These are phyloP conservation scores for Prototheca stagnorum DNA, from an alignment of 163 green algal genomes.

Conservation along the genomic window DNA sequence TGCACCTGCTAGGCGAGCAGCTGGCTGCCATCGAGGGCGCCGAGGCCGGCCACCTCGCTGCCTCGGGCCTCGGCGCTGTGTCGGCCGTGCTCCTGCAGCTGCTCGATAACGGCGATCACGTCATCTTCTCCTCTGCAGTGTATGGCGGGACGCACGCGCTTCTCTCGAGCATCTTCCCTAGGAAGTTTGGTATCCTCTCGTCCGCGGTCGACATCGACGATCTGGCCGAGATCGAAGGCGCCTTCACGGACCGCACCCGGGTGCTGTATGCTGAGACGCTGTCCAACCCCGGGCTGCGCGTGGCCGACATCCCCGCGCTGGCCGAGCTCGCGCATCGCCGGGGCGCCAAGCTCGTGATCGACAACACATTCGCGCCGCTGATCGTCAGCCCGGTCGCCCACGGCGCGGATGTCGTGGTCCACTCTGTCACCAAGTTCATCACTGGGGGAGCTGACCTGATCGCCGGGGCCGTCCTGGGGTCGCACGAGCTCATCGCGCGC, in stretches of 20 bases:
- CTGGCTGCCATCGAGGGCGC: no score
- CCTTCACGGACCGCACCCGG: slow-evolving; percentile 4
- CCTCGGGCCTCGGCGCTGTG: slow-evolving; percentile 56
- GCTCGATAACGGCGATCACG: slow-evolving; percentile 50
- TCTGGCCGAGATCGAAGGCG: slow-evolving; percentile 25
- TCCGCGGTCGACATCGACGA: slow-evolving; percentile 51
- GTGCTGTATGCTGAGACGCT: slow-evolving; percentile 42
- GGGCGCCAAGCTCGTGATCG: slow-evolving; percentile 29
- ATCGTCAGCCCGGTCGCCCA: slow-evolving; percentile 26
- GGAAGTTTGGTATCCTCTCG: slow-evolving; percentile 37
- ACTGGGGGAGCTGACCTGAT: slow-evolving; percentile 48
- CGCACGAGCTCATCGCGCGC: slow-evolving; percentile 21
- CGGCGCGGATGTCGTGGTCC: slow-evolving; percentile 53
- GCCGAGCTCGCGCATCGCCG: slow-evolving; percentile 22
- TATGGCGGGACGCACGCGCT: slow-evolving; percentile 55
- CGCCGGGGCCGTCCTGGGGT: slow-evolving; percentile 34
- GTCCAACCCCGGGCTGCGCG: slow-evolving; percentile 47
- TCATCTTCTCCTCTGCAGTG: slow-evolving; percentile 35
- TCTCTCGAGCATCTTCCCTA: slow-evolving; percentile 42
- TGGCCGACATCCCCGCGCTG: slow-evolving; percentile 38
- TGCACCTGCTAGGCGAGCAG: no score
- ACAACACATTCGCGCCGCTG: slow-evolving; percentile 60
- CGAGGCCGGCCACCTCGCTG: no score
- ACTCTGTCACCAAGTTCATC: slow-evolving; percentile 62
- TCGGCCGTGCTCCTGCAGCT: slow-evolving; percentile 34